These are phyloP conservation scores for Lactarius trivialis DNA, from an alignment of 768 basidiomycete genomes.

Conservation along the genomic window DNA sequence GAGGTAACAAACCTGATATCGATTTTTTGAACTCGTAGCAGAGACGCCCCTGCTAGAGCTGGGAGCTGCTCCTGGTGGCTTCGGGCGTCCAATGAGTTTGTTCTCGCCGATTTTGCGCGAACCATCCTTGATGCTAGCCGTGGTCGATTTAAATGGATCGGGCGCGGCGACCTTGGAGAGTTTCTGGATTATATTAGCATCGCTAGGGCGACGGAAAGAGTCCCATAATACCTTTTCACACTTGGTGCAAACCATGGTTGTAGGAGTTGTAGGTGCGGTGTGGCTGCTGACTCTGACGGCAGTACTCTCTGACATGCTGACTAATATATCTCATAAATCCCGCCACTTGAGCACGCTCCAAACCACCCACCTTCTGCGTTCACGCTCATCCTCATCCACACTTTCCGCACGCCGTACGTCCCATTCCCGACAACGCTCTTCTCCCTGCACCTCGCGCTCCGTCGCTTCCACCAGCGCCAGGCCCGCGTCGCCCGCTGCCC, in stretches of 20 bases:
- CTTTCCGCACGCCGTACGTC: slow-evolving; percentile 41
- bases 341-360: slow-evolving; percentile 39
- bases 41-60: slow-evolving; percentile 18
- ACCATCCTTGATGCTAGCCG: slow-evolving; percentile 70
- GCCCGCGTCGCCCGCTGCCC: slow-evolving; percentile 33
- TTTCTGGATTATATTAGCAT: slow-evolving; percentile 50
- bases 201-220: slow-evolving; percentile 19
- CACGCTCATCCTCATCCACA: slow-evolving; percentile 66
- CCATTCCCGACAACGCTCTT: slow-evolving; percentile 40
- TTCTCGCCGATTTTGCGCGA: slow-evolving; percentile 80
- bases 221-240: slow-evolving; percentile 54
- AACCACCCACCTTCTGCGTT: slow-evolving; percentile 64
- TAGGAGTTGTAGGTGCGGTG: too few species aligned
- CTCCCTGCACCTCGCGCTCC: slow-evolving; percentile 45
- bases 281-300: too few species aligned
- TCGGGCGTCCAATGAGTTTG: slow-evolving; percentile 63
- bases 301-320: background rate
- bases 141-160: slow-evolving; percentile 75
- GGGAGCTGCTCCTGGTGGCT: slow-evolving; percentile 19
- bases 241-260: slow-evolving; percentile 81
- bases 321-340: background rate
- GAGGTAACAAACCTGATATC: slow-evolving; percentile 55
- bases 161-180: slow-evolving; percentile 85
- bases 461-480: slow-evolving; percentile 40
- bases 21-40: slow-evolving; percentile 58